These are phyloP conservation scores for Russula foetens DNA, from an alignment of 768 basidiomycete species.

Conservation along the genomic window DNA sequence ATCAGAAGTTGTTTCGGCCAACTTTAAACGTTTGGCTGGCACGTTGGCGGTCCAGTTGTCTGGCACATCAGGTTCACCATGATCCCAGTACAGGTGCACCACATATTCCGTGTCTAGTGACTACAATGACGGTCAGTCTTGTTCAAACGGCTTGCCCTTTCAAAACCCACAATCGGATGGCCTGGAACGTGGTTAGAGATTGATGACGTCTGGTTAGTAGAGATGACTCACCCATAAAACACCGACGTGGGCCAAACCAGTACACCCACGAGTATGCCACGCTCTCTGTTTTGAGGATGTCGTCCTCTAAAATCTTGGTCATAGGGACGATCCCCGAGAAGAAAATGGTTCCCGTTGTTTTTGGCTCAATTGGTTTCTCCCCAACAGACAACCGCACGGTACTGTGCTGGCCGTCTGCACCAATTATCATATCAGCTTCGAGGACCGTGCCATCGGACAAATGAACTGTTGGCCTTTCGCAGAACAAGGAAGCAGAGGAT, in stretches of 20 bases:
- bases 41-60: slow-evolving; percentile 15
- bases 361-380: not conserved
- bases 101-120: slow-evolving; percentile 1
- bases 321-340: slow-evolving; percentile 8
- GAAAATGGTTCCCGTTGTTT: slow-evolving; percentile 3
- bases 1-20: slow-evolving; percentile 2
- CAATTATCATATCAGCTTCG: slow-evolving; percentile 19
- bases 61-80: slow-evolving; percentile 3
- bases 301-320: slow-evolving; percentile 8
- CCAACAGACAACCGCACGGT: slow-evolving; percentile 9
- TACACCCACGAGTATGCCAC: slow-evolving; percentile 3
- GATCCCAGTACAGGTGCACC: slow-evolving; percentile 14
- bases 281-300: not conserved
- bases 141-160: not conserved
- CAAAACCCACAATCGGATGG: slow-evolving; percentile 15
- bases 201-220: not conserved
- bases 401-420: slow-evolving; percentile 20
- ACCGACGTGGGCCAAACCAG: slow-evolving; percentile 14
- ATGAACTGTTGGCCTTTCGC: slow-evolving; percentile 5
- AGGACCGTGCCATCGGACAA: slow-evolving; percentile 16
- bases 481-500: not conserved
- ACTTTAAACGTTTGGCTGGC: not conserved
- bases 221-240: slow-evolving; percentile 8
- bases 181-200: not conserved
- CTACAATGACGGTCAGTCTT: not conserved